phyloP scores from a whole-genome alignment of 371 early-diverging fungal species.

The Apophysomyces sp. region DNA sequence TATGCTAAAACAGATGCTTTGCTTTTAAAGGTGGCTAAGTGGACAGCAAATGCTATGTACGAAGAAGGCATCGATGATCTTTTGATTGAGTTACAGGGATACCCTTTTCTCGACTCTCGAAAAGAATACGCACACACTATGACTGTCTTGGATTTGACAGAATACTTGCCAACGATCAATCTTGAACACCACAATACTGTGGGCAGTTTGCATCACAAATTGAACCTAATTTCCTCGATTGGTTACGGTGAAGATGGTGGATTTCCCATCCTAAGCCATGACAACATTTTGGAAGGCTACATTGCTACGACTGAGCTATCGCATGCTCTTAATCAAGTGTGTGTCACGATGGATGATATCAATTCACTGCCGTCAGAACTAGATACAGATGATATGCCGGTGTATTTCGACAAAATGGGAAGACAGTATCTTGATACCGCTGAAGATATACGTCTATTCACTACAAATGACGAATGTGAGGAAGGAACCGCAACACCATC shows the following conservation, averaged over 20 bases:
- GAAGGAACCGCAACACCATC: constrained; percentile 6
- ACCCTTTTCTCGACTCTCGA: constrained; percentile 87
- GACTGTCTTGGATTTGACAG: constrained; percentile 43
- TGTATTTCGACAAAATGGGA: constrained; percentile 23
- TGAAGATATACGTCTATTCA: neutral
- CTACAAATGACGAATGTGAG: neutral
- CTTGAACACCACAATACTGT: constrained; percentile 62
- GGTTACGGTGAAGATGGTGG: constrained; percentile 78
- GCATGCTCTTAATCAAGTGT: constrained; percentile 64
- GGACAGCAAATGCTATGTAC: constrained; percentile 82
- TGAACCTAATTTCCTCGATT: constrained; percentile 52
- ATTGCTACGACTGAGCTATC: constrained; percentile 80
- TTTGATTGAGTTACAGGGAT: constrained; percentile 73
- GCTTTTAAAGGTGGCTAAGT: constrained; percentile 57
- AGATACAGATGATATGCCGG: constrained; percentile 26
- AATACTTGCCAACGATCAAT: constrained; percentile 58
- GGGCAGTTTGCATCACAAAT: constrained; percentile 52
- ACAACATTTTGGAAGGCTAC: constrained; percentile 75
- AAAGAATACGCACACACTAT: constrained; percentile 70
- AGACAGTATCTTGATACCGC: neutral
- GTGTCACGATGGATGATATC: constrained; percentile 23
- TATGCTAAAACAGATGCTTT: neutral
- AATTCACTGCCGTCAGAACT: constrained; percentile 34
- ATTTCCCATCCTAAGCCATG: constrained; percentile 78
- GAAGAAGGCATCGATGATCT: constrained; percentile 85